Evolutionary conservation across 1,139 yeast species (phyloP).

Genomic region (Tardiomyces depauwii): DNA sequence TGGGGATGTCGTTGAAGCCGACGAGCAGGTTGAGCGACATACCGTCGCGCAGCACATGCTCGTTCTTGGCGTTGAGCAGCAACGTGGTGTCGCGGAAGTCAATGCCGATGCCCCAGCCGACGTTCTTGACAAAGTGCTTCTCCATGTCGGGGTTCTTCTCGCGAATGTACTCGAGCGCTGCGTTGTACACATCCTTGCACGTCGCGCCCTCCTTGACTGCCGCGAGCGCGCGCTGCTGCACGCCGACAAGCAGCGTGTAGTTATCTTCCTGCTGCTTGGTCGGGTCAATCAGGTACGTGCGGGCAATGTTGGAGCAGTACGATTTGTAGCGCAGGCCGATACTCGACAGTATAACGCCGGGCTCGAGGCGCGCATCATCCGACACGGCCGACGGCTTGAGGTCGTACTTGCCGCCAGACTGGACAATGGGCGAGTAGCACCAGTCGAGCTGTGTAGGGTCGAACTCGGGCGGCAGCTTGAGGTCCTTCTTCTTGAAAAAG

Average conservation of each 20-base stretch:
- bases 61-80: constrained; percentile 58
- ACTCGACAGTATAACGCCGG: constrained; percentile 76
- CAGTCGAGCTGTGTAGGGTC: constrained; percentile 77
- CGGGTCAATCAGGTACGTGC: constrained; percentile 89
- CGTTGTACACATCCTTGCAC: constrained; percentile 56
- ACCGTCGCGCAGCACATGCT: constrained; percentile 52
- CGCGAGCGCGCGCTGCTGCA: constrained; percentile 53
- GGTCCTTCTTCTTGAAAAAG: constrained; percentile 40
- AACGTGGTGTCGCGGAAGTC: constrained; percentile 79
- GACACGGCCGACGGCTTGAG: constrained; percentile 79
- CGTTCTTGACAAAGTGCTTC: constrained; percentile 58
- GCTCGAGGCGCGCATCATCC: constrained; percentile 49
- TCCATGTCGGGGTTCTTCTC: constrained; percentile 50
- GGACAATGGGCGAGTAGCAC: constrained; percentile 89
- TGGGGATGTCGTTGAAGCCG: constrained; percentile 57
- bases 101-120: constrained; percentile 86
- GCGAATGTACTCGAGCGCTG: constrained; percentile 48
- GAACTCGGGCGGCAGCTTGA: constrained; percentile 53
- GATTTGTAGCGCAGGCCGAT: constrained; percentile 81
- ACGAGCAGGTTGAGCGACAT: constrained; percentile 66
- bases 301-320: constrained; percentile 78
- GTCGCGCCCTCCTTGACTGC: constrained; percentile 56
- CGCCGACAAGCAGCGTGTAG: constrained; percentile 60
- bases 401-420: constrained; percentile 81
- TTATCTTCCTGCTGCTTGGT: constrained; percentile 65